Evolutionary conservation across 2,329 filamentous ascomycete species (phyloP), one percentile per base, ranked within the genome.

Genomic region (Trichoderma polysporum): DNA sequence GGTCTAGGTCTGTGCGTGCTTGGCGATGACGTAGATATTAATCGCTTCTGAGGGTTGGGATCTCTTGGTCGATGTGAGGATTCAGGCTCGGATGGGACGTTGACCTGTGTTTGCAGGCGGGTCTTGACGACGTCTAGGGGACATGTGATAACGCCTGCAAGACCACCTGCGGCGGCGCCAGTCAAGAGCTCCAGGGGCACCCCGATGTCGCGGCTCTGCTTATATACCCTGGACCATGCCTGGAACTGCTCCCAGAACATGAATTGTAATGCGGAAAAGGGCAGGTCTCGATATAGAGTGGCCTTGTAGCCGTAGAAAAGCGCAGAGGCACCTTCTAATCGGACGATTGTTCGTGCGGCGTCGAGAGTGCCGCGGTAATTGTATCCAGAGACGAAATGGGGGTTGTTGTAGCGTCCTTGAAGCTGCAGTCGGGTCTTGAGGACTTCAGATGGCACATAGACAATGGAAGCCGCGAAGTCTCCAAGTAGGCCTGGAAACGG

Each of bases 71-170:
- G 31, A 60, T 76, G 64, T 74, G 75, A 17, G 68, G 77, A 41
- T 31, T 67, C 67, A 3, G 58, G 52, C 37, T 59, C 65, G 33
- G 59, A 45, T 2, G 67, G 67, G 0, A 37, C 27, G 1, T 82
- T 75, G 66, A 96, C 86, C 78, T 99, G 95, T 0, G 95, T 99
- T 78, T 99, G 96, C 37, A 97, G 90, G 63, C 95, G 86, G 0
- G 95, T 99, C 81, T 99, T 99, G 69, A 99, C 94, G 6, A 99
- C 95, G 74, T 99, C 95, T 70, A 99, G 86, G 1, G 95, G 95
- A 74, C 95, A 98, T 2, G 95, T 99, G 15, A 99, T 88, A 8
- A 97, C 91, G 61, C 95, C 95, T 1, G 95, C 95, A 77, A 98
- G 88, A 45, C 94, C 94, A 72, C 95, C 95, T 6, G 95, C 96